phyloP scores from a whole-genome alignment of 768 basidiomycete genomes.

The Guyanaporus albipodus region DNA sequence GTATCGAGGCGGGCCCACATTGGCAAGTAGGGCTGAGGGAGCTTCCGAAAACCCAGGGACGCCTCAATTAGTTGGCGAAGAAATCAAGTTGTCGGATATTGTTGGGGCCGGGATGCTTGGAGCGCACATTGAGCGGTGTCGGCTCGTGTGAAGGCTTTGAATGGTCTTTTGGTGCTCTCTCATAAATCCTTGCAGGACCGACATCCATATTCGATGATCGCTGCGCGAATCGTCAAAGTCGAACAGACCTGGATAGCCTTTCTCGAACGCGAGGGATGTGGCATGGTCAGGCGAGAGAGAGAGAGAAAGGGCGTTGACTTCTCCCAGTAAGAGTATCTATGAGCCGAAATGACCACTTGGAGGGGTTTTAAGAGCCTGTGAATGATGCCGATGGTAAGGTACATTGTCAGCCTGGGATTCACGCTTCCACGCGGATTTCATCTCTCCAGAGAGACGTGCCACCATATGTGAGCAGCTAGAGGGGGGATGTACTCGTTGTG shows the following conservation, averaged over 20 bases:
- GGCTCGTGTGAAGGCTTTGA: no score
- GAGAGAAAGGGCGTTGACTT: neutral
- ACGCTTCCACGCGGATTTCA: conserved; percentile 1
- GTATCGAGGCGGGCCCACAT: no score
- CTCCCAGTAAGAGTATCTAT: neutral
- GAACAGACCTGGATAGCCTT: neutral
- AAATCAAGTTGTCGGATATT: neutral
- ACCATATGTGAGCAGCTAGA: neutral
- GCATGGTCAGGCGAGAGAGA: no score
- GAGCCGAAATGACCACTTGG: neutral
- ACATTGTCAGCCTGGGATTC: conserved; percentile 4
- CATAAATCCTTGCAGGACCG: conserved; percentile 4
- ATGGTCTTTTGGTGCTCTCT: no score
- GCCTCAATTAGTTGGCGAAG: conserved; percentile 2
- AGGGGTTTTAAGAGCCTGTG: conserved; percentile 11
- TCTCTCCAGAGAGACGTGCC: no score
- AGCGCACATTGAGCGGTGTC: conserved; percentile 9
- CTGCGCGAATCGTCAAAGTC: neutral
- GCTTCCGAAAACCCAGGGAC: conserved; percentile 1
- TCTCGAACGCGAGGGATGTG: no score
- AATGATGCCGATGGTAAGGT: neutral
- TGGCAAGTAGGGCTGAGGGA: neutral
- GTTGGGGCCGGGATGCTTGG: neutral
- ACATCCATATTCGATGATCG: no score
- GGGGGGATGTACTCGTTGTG: neutral